A percentile compares a stretch with the other conserved stretches of the same genome.
Evolutionary conservation across 2,329 filamentous ascomycete genomes (phyloP).

Genomic region (Diaporthe helianthi): DNA sequence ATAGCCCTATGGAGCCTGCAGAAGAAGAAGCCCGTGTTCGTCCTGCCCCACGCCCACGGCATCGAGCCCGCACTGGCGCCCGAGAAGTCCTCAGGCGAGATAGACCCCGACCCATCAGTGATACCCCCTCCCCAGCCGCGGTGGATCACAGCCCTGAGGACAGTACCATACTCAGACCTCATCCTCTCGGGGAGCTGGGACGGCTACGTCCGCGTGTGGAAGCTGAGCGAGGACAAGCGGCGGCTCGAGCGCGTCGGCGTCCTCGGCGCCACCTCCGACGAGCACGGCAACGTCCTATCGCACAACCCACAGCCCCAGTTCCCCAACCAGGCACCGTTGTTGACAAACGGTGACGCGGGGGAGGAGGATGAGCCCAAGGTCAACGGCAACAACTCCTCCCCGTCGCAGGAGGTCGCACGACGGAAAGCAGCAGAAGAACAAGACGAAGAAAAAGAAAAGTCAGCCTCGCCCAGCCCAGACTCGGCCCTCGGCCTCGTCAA

Average conservation of each 20-base stretch:
- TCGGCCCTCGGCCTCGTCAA: constrained; percentile 52
- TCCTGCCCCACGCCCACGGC: constrained; percentile 82
- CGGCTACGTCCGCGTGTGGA: constrained; percentile 86
- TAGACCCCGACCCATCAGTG: constrained; percentile 64
- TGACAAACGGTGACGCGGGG: constrained; percentile 38
- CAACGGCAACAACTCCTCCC: constrained; percentile 5
- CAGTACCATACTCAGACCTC: constrained; percentile 88
- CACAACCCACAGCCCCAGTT: constrained; percentile 32
- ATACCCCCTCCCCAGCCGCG: constrained; percentile 73
- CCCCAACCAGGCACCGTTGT: constrained; percentile 35
- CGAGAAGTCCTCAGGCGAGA: constrained; percentile 76
- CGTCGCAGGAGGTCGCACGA: neutral
- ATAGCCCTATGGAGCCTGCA: constrained; percentile 86
- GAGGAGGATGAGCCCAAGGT: neutral
- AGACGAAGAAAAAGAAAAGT: constrained; percentile 29
- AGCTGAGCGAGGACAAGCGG: constrained; percentile 81
- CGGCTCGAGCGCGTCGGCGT: constrained; percentile 76
- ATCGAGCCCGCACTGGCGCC: constrained; percentile 75
- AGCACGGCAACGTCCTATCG: constrained; percentile 33
- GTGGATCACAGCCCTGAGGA: constrained; percentile 88
- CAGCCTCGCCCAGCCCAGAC: constrained; percentile 30
- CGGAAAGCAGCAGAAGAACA: neutral
- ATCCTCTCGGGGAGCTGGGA: constrained; percentile 96
- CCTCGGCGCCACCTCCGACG: constrained; percentile 54
- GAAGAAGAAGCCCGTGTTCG: constrained; percentile 93